Base-by-base conservation (phyloP, 2,329 filamentous ascomycete species). In the Fusarium globosum region DNA sequence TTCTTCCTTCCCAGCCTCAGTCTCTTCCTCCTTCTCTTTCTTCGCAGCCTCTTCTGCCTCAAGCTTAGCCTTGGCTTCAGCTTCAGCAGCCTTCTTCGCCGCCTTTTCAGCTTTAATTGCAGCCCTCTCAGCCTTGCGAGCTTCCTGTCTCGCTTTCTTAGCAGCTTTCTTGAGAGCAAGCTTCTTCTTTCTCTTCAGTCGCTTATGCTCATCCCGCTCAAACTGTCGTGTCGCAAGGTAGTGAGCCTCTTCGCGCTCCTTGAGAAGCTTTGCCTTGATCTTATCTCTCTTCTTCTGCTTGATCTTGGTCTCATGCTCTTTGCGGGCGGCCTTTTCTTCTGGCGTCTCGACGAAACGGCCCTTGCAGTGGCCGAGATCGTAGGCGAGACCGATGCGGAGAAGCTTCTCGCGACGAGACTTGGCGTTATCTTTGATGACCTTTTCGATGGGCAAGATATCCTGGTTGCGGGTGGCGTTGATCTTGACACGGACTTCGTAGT, bases 401-500 rank as follows among this genome's bases (percentile, higher is more conserved):
- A 97, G 86, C 81, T 97, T 97, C 76, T 94, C 93, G 33, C 93
- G 81, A 10, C 87, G 84, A 5, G 84, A 84, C 59, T 89, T 88
- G 63, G 91, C 93, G 63, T 90, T 89, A 13, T 87, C 85, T 56
- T 89, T 88, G 30, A 96, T 89, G 4, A 93, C 90, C 42, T 94
- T 88, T 71, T 94, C 91, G 21, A 93, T 88, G 1, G 84, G 83
- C 33, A 84, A 61, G 3, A 83, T 85, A 2, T 84, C 81, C 14
- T 87, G 82, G 33, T 86, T 79, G n/a, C 92, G 88, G 23, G 87
- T 87, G 4, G 93, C 93, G 13, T 91, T 90, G 65, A 96, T 88
- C 79, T 93, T 94, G 80, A 96, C 88, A 28, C 94, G 86, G 9
- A 97, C 89, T 12, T 89, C 90, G 81, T 97, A 97, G 48, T 88